Evolutionary conservation across 163 green algal genomes (phyloP).

Genomic region (Volvox carteri): DNA sequence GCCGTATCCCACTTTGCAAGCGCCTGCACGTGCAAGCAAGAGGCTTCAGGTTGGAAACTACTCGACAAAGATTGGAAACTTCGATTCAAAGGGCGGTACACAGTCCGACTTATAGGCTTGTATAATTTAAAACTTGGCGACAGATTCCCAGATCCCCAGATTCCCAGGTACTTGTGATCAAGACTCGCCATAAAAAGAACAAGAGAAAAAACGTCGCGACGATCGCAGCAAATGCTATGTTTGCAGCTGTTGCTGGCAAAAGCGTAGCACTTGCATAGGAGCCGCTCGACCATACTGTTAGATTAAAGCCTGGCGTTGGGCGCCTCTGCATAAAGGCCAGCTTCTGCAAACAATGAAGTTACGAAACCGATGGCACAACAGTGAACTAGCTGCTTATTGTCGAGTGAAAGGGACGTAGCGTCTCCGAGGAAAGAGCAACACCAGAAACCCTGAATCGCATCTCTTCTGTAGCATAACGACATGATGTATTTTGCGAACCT

Average conservation of each 20-base stretch:
- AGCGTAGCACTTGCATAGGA: not conserved
- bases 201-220: not conserved
- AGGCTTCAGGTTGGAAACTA: not conserved
- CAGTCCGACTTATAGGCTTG: too few species aligned
- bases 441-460: too few species aligned
- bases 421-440: too few species aligned
- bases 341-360: conserved; percentile 24
- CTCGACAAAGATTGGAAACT: too few species aligned
- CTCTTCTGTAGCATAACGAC: too few species aligned
- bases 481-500: not conserved
- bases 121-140: not conserved
- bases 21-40: conserved; percentile 4
- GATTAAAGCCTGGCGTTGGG: conserved; percentile 34
- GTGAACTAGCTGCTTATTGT: too few species aligned
- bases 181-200: conserved; percentile 16
- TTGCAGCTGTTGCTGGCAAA: not conserved
- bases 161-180: not conserved
- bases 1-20: not conserved
- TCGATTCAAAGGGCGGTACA: too few species aligned
- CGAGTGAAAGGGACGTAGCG: too few species aligned
- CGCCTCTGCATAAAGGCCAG: conserved; percentile 3
- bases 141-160: not conserved
- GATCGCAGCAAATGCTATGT: not conserved
- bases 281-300: not conserved
- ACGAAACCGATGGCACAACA: too few species aligned